A percentile compares a stretch with the other conserved stretches of the same genome.
phyloP scores from a whole-genome alignment of 805 yeast genomes.

The Hanseniaspora lindneri region DNA sequence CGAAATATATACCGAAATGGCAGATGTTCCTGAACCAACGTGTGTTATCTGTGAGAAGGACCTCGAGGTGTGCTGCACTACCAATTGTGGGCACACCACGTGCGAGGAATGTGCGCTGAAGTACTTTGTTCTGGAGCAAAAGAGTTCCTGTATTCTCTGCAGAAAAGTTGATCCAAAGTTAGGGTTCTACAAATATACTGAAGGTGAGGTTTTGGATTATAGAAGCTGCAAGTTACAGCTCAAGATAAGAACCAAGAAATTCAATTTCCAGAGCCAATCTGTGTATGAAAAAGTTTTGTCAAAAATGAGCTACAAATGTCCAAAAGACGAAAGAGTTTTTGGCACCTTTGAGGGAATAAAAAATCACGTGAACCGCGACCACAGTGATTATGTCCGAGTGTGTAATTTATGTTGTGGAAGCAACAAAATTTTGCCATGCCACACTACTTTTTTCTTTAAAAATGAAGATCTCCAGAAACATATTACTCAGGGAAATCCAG shows the following conservation, averaged over 20 bases:
- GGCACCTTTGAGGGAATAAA: constrained; percentile 44
- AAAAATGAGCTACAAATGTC: constrained; percentile 48
- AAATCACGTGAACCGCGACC: constrained; percentile 54
- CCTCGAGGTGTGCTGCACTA: constrained; percentile 50
- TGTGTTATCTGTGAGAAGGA: constrained; percentile 81
- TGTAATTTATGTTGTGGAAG: constrained; percentile 71
- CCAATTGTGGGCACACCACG: constrained; percentile 74
- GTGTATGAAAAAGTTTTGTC: constrained; percentile 39
- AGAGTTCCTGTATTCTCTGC: constrained; percentile 70
- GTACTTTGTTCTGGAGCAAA: constrained; percentile 67
- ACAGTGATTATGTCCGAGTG: constrained; percentile 38
- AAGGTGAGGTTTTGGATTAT: not conserved
- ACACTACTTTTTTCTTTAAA: constrained; percentile 46
- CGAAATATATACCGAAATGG: too few relatives aligned
- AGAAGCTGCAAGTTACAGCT: constrained; percentile 1
- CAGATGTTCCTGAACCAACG: constrained; percentile 16
- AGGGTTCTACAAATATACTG: constrained; percentile 16
- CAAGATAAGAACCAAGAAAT: constrained; percentile 27
- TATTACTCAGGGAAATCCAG: constrained; percentile 56
- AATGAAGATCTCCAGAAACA: constrained; percentile 56
- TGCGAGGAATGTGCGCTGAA: constrained; percentile 77
- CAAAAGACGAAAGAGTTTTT: constrained; percentile 35
- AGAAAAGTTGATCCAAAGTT: constrained; percentile 30
- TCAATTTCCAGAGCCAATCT: constrained; percentile 47
- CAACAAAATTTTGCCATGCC: constrained; percentile 66